Base-by-base conservation (phyloP, 2,329 filamentous ascomycete genomes). In the Colletotrichum truncatum region DNA sequence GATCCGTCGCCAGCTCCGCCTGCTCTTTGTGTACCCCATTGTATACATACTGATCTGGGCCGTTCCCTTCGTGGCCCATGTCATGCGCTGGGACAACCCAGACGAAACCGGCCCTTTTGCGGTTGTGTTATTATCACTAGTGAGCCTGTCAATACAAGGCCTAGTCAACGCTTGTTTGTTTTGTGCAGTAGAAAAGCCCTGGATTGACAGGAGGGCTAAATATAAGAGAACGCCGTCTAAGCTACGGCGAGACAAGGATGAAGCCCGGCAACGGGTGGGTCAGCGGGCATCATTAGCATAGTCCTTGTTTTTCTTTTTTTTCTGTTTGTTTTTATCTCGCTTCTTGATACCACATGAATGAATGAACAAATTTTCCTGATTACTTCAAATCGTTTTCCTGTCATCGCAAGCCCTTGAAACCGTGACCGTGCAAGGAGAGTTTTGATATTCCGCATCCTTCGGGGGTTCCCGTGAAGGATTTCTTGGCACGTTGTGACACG, bases 1-100 rank as follows among this genome's bases (percentile, higher is more conserved):
- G 63, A 89, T 92, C 64, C 84, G 86, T 45, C 85, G 89, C 9
- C 91, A 94, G 71, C 82, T 94, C 2, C 86, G 90, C 30, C 85
- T 91, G 28, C 82, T 94, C 16, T 93, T 94, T 76, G 87, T 93
- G 49, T 95, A 95, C 74, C 92, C 92, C 0, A 74, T 90, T 16
- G 85, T 91, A 4, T 94, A 95, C 75, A 82, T 92, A 18, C 76
- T 87, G 4, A 87, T 93, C 69, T 95, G 92, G 92, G 77, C 91
- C 4, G 78, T 92, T 7, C 92, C 92, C 0, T 92, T 94, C 70
- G 78, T 89, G 2, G 82, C 82, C 2, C 90, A 94, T 73, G 81
- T 88, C 52, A 76, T 89, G 52, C 83, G 82, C 56, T 91, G 89
- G 76, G 81, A 82, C 67, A 73, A 76, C 59, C 55, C 62, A 3